These are phyloP conservation scores for Oehlia diaphana DNA, from an alignment of 192 early-diverging fungal species.

Conservation along the genomic window DNA sequence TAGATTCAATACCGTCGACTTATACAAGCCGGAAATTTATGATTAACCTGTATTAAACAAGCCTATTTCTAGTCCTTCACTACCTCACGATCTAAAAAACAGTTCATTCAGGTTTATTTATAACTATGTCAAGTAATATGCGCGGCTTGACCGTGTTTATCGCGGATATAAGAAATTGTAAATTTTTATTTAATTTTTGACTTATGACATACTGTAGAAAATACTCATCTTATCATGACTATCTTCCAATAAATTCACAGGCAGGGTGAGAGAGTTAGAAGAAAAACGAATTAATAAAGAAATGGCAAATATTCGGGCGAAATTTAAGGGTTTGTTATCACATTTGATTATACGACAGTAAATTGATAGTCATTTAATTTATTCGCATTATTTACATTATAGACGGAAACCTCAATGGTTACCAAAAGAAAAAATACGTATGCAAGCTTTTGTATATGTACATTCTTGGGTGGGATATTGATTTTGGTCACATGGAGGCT, in stretches of 20 bases:
- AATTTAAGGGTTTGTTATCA: conserved; percentile 85
- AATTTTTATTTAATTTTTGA: not conserved
- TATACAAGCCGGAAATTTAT: no score
- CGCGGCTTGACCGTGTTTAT: conserved; percentile 94
- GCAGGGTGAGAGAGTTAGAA: conserved; percentile 94
- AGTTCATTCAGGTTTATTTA: not conserved
- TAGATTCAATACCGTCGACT: no score
- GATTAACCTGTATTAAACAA: no score
- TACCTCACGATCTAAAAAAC: not conserved
- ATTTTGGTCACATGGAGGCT: conserved; percentile 98
- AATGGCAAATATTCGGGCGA: conserved; percentile 96
- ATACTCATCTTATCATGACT: not conserved
- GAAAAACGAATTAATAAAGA: conserved; percentile 99
- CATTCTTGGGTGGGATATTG: conserved; percentile 96
- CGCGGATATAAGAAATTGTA: conserved; percentile 98
- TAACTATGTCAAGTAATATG: conserved; percentile 52
- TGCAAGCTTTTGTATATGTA: conserved; percentile 99
- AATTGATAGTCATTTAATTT: not conserved
- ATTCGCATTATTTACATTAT: not conserved
- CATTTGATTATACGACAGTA: not conserved
- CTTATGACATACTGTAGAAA: not conserved
- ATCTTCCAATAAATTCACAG: conserved; percentile 44
- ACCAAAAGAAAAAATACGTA: conserved; percentile 99
- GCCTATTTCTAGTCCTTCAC: not conserved
- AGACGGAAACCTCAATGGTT: conserved; percentile 92